Base-by-base conservation (phyloP, 2,329 filamentous ascomycete species). In the Septoria linicola region DNA sequence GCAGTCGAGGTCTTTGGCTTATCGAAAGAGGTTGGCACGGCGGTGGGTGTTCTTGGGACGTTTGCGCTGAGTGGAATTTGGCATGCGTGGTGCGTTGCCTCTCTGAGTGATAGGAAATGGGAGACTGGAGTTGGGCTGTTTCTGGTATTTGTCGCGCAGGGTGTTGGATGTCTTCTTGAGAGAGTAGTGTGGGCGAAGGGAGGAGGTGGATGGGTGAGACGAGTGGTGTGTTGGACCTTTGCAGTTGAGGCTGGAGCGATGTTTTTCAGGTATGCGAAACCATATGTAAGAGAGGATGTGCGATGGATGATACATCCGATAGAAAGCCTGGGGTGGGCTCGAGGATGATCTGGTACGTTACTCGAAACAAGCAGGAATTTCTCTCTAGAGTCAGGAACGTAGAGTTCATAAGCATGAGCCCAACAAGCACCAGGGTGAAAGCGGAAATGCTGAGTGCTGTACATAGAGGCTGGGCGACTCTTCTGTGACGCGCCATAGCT, bases 51-150 rank as follows among this genome's bases (percentile, higher is more conserved):
- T 6, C 14, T 53, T 1, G 23, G 44, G 8, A 25, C 51, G 4
- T 53, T 53, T 31, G 41, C 44, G 4, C 32, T 53, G 8, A 53
- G 51, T 36, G 51, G 51, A 1, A 6, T 53, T 3, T 53, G 51
- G 51, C 51, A 53, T 36, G 51, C 31, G 23, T 53, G 51, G 51
- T 44, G 40, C 35, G 51, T 34, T n/a, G 41, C 16, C 8, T 16
- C 32, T 8, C 14, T 53, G 11, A 40, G 41, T 30, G 34, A 41
- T 13, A n/a, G 20, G 13, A 21, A 34, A 10, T 49, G 51, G 45
- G 14, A 11, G 6, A 27, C 25, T 10, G 45, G 40, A 3, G 27
- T 39, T 1, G 40, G 51, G 14, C 23, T 53, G 19, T 49, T 41
- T 16, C n/a, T 43, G 10, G 32, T 53, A 2, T 53, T 53, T 21